These are phyloP conservation scores for Macrotyloma uniflorum DNA, from an alignment of 306 rosid species.

Conservation along the genomic window DNA sequence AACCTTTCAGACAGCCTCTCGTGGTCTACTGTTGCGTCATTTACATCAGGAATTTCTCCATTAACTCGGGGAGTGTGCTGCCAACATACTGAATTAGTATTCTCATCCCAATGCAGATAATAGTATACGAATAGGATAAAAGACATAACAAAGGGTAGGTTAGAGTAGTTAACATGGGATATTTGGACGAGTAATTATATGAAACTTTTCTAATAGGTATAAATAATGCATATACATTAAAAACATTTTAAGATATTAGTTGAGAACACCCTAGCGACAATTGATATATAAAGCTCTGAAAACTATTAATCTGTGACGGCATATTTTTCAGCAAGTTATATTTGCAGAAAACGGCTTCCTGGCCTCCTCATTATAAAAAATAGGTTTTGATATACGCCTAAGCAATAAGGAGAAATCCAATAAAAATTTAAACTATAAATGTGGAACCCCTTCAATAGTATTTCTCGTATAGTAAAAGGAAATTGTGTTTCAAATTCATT, in stretches of 20 bases:
- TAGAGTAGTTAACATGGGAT: background rate
- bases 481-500: background rate
- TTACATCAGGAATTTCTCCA: constrained; percentile 95
- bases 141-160: background rate
- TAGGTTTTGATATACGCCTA: background rate
- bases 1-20: constrained; percentile 84
- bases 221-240: background rate
- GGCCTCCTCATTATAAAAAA: background rate
- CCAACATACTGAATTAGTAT: constrained; percentile 54
- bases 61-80: constrained; percentile 96
- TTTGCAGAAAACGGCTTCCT: constrained; percentile 9
- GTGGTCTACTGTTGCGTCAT: constrained; percentile 91
- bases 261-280: background rate
- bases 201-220: background rate
- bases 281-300: background rate
- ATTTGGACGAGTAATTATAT: background rate
- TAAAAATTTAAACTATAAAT: background rate
- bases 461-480: background rate
- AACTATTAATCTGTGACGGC: background rate
- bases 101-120: constrained; percentile 31
- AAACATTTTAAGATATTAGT: background rate
- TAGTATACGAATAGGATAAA: constrained; percentile 31
- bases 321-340: background rate
- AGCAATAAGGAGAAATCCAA: background rate
- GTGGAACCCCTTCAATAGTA: background rate